Percentiles rank a stretch among this genome's conserved stretches.
Evolutionary conservation across 257 asterid genomes (phyloP).

Genomic region (Leptodermis oblonga): DNA sequence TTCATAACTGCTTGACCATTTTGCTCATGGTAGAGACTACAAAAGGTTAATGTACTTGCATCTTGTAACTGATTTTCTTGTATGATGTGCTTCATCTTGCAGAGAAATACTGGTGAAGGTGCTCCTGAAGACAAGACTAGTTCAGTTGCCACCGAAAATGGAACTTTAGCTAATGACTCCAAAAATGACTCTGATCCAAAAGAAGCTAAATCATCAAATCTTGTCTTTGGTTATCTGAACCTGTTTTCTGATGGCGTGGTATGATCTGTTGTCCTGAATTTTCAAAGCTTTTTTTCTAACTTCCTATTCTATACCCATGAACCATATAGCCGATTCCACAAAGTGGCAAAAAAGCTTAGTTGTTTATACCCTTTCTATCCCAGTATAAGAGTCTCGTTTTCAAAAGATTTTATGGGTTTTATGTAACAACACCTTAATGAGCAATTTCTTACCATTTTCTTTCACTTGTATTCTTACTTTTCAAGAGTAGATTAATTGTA

Average conservation of each 20-base stretch:
- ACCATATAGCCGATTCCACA: too few species aligned
- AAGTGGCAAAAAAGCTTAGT: too few species aligned
- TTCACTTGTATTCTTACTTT: too few species aligned
- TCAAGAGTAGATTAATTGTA: too few species aligned
- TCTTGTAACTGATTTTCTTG: neutral
- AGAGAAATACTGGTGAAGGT: slow-evolving; percentile 51
- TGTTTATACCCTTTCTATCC: too few species aligned
- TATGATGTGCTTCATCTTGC: slow-evolving; percentile 28
- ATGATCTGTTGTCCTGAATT: slow-evolving; percentile 25
- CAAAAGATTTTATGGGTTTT: too few species aligned
- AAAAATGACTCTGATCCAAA: slow-evolving; percentile 24
- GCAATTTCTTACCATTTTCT: too few species aligned
- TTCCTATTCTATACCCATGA: too few species aligned
- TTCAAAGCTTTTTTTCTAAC: neutral
- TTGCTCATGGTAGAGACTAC: neutral
- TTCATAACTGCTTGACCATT: neutral
- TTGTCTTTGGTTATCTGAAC: slow-evolving; percentile 94
- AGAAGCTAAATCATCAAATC: slow-evolving; percentile 56
- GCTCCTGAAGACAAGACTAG: slow-evolving; percentile 35
- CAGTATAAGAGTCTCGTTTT: too few species aligned
- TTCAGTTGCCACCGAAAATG: neutral
- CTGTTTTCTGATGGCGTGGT: slow-evolving; percentile 99
- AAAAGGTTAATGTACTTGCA: neutral
- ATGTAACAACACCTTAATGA: too few species aligned
- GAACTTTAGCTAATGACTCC: slow-evolving; percentile 29